Base-by-base conservation (phyloP, 1,284 basidiomycete species). In the Lentinus polychrous region DNA sequence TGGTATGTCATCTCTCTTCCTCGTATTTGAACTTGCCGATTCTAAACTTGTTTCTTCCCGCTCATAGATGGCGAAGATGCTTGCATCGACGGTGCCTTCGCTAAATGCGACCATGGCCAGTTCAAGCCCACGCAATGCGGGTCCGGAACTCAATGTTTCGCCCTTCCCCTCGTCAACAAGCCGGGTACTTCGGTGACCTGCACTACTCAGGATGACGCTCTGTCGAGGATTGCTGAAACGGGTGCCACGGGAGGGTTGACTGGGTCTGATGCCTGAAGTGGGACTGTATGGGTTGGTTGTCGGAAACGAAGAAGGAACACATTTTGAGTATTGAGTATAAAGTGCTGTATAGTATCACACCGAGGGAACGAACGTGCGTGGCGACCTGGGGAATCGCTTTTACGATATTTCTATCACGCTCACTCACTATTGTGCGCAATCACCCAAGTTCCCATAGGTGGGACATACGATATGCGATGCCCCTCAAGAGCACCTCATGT, bases 101-200 rank as follows among this genome's bases (percentile, higher is more conserved):
- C 60, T 8, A 63, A 67, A 48, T 81, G 78, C 53, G 66, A 74
- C 17, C 57, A 60, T 23, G 64, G 64, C 12, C 63, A 66, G 49
- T 78, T 78, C 48, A 20, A 39, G n/a, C 14, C 70, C 67, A 1
- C 49, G 54, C 0, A 80, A 78, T 52, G 64, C 62, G 14, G 59
- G 60, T n/a, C n/a, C 31, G 62, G 63, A 0, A 56, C 64, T 15
- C 62, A 58, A 8, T 81, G 79, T 56, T 65, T 67, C 27, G 76
- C 76, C 1, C 70, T 81, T 31, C 79, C 79, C 12, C 67, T 81
- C 27, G 75, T 79, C 32, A 78, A 79, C 61, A 64, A 57, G 43
- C 54, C 66, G 2, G 79, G 78, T 23, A 79, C 78, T 2, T 72
- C 71, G n/a, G 64, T 78, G 49, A 66, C 77, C 31, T 81, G 79